Evolutionary conservation across 495 filamentous ascomycete species (phyloP).

Genomic region (Neurospora discreta): DNA sequence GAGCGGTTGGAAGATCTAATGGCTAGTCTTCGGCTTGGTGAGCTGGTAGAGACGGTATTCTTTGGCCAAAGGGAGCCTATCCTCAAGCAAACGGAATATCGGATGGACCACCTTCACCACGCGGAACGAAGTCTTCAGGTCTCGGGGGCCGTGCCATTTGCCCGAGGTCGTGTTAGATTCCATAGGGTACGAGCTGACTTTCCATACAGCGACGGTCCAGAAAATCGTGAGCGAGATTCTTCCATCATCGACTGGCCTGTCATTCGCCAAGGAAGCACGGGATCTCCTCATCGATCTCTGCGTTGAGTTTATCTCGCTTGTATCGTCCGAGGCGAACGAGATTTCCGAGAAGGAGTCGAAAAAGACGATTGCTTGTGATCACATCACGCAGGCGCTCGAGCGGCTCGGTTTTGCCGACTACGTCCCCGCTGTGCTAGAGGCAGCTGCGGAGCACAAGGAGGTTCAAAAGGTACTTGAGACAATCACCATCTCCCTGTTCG

Average conservation of each 20-base stretch:
- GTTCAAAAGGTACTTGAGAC: conserved; percentile 62
- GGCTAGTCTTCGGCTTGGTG: not conserved
- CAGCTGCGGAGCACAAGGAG: conserved; percentile 85
- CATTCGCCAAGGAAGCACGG: conserved; percentile 88
- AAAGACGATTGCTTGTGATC: conserved; percentile 95
- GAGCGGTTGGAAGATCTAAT: not conserved
- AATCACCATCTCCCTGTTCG: not conserved
- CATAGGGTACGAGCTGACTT: conserved; percentile 1
- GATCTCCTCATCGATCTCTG: conserved; percentile 97
- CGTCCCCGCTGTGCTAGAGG: conserved; percentile 71
- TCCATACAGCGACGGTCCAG: conserved; percentile 71
- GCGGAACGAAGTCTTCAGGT: not conserved
- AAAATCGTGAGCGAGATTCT: conserved; percentile 97
- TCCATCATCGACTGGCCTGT: conserved; percentile 46
- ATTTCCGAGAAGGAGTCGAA: conserved; percentile 97
- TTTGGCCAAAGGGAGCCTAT: not conserved
- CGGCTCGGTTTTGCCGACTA: conserved; percentile 89
- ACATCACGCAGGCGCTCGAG: conserved; percentile 84
- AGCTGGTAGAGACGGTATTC: not conserved
- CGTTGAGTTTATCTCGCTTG: conserved; percentile 96
- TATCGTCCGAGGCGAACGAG: conserved; percentile 95
- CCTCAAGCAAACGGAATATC: not conserved
- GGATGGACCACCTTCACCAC: not conserved
- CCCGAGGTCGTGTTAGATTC: not conserved
- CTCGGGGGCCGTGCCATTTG: not conserved